Evolutionary conservation across 371 early-diverging fungal genomes (phyloP).

Genomic region (Circinella minor): DNA sequence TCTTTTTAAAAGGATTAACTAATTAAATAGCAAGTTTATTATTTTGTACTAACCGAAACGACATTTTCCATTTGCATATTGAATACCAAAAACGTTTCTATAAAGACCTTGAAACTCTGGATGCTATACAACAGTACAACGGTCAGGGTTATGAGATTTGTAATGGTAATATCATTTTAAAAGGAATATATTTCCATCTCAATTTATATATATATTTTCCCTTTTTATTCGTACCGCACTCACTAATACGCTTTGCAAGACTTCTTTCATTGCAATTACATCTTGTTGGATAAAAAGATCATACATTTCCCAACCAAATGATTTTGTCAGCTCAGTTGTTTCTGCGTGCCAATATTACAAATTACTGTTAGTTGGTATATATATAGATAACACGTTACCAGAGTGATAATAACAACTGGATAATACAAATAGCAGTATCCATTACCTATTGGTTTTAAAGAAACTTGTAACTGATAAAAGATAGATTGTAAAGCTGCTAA

Average conservation of each 20-base stretch:
- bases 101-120: neutral
- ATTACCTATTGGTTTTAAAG: neutral
- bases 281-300: neutral
- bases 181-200: too few species aligned
- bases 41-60: neutral
- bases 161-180: too few species aligned
- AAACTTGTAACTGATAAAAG: slow-evolving; percentile 86
- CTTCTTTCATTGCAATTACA: neutral
- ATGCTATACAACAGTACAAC: neutral
- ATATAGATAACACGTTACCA: too few species aligned
- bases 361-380: too few species aligned
- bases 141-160: too few species aligned
- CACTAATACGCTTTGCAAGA: neutral
- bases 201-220: too few species aligned
- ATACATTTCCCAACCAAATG: neutral
- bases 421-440: neutral
- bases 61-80: neutral
- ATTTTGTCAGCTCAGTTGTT: neutral
- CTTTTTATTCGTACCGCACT: neutral
- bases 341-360: too few species aligned
- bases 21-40: too few species aligned
- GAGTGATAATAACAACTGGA: too few species aligned
- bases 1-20: too few species aligned
- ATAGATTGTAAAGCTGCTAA: slow-evolving; percentile 89
- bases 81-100: neutral